These are phyloP conservation scores for Penicillium griseofulvum DNA, from an alignment of 2,329 filamentous ascomycete species.

Conservation along the genomic window DNA sequence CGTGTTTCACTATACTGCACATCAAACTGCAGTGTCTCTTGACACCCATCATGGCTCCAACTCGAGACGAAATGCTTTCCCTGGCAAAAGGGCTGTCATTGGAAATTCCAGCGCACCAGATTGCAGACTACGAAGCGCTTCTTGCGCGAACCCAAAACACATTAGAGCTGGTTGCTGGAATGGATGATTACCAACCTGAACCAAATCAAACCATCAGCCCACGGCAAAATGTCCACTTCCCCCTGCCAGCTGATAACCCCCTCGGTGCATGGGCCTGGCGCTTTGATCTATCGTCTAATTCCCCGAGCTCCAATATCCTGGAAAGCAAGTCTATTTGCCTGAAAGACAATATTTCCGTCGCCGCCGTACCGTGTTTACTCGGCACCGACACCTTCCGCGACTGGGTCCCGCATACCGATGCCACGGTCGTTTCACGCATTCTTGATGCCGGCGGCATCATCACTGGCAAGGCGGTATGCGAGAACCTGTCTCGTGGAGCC, in stretches of 20 bases:
- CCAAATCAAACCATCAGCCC: background rate
- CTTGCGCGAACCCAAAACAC: conserved; percentile 35
- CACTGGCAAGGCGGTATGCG: conserved; percentile 48
- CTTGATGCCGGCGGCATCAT: conserved; percentile 32
- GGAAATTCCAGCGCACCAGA: background rate
- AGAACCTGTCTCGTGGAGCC: conserved; percentile 47
- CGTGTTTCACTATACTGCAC: background rate
- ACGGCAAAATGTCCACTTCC: background rate
- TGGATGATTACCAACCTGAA: conserved; percentile 28
- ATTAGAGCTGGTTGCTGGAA: conserved; percentile 41
- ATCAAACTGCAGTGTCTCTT: background rate
- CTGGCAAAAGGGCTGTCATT: background rate
- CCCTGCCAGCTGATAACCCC: background rate
- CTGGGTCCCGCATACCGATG: conserved; percentile 32
- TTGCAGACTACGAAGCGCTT: conserved; percentile 18
- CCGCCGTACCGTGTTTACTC: conserved; percentile 45
- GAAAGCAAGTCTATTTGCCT: conserved; percentile 16
- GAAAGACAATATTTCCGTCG: conserved; percentile 51
- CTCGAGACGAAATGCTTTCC: background rate
- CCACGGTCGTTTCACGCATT: conserved; percentile 41
- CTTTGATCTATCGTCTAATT: background rate
- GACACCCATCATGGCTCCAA: background rate
- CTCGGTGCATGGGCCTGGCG: background rate
- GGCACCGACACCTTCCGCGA: conserved; percentile 26
- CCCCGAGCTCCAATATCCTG: background rate